Evolutionary conservation across 2,329 filamentous ascomycete genomes (phyloP).

Genomic region (Penicillium sumatraense): DNA sequence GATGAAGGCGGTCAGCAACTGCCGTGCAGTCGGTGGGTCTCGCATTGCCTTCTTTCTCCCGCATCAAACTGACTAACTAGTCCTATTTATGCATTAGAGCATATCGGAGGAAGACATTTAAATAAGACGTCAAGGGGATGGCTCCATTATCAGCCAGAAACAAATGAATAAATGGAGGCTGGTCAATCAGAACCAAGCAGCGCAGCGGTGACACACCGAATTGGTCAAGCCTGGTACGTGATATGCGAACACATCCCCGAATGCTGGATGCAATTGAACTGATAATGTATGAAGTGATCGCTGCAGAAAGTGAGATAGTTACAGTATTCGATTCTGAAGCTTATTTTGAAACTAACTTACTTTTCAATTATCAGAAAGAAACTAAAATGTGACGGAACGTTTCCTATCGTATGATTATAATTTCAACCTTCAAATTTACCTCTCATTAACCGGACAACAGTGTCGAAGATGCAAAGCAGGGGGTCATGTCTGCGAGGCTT

Average conservation of each 20-base stretch:
- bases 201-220: not conserved
- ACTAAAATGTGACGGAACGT: slow-evolving; percentile 12
- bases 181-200: not conserved
- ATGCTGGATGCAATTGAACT: slow-evolving; percentile 8
- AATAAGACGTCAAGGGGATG: not conserved
- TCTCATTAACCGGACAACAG: not conserved
- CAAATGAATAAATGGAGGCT: not conserved
- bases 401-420: slow-evolving; percentile 6
- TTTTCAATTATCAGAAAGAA: slow-evolving; percentile 7
- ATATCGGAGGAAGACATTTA: not conserved
- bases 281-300: slow-evolving; percentile 31
- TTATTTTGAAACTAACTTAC: not conserved
- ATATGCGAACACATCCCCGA: not conserved
- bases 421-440: not conserved
- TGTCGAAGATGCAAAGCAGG: slow-evolving; percentile 10
- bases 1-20: too few relatives aligned
- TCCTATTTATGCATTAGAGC: too few relatives aligned
- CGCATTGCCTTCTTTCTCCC: too few relatives aligned
- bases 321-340: not conserved
- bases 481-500: slow-evolving; percentile 6
- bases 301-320: slow-evolving; percentile 7
- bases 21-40: too few relatives aligned
- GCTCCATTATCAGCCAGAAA: not conserved
- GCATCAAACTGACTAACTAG: too few relatives aligned
- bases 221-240: slow-evolving; percentile 6